These are phyloP conservation scores for Trichothecium roseum DNA, from an alignment of 2,329 filamentous ascomycete species.

Conservation along the genomic window DNA sequence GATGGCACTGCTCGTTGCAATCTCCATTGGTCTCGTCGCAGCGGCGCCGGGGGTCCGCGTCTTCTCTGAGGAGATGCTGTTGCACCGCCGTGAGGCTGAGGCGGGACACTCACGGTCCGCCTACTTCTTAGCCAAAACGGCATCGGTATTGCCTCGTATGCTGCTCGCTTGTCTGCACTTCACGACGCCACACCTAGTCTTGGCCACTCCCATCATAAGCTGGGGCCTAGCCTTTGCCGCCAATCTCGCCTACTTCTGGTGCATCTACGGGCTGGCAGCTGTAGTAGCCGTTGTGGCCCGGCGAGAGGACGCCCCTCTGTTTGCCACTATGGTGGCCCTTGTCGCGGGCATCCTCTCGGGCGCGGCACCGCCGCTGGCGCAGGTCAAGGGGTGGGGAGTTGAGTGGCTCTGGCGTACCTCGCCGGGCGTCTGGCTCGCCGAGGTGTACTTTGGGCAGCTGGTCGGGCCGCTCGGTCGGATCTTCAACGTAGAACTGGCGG, in stretches of 20 bases:
- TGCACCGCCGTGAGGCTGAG: slow-evolving; percentile 44
- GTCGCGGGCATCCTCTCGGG: slow-evolving; percentile 33
- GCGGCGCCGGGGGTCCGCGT: slow-evolving; percentile 44
- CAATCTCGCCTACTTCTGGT: slow-evolving; percentile 47
- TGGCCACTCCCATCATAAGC: slow-evolving; percentile 37
- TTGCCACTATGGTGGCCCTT: slow-evolving; percentile 37
- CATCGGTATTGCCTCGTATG: slow-evolving; percentile 41
- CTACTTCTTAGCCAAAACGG: slow-evolving; percentile 45
- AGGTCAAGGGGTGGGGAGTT: slow-evolving; percentile 39
- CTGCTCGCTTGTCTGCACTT: slow-evolving; percentile 42
- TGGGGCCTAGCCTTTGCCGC: slow-evolving; percentile 36
- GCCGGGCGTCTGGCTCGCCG: slow-evolving; percentile 45
- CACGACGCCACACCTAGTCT: slow-evolving; percentile 36
- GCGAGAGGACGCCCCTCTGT: slow-evolving; percentile 44
- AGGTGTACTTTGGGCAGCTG: slow-evolving; percentile 44
- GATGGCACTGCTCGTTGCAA: slow-evolving; percentile 39
- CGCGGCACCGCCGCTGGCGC: slow-evolving; percentile 36
- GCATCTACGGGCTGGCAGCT: slow-evolving; percentile 45
- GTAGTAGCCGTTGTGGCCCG: slow-evolving; percentile 41
- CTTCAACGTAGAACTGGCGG: slow-evolving; percentile 38
- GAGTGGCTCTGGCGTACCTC: slow-evolving; percentile 44
- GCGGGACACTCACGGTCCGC: slow-evolving; percentile 44
- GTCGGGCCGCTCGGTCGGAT: slow-evolving; percentile 36
- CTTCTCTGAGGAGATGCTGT: slow-evolving; percentile 44
- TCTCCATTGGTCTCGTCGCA: slow-evolving; percentile 45